phyloP scores from a whole-genome alignment of 768 basidiomycete species.

The Harrya chromipes region DNA sequence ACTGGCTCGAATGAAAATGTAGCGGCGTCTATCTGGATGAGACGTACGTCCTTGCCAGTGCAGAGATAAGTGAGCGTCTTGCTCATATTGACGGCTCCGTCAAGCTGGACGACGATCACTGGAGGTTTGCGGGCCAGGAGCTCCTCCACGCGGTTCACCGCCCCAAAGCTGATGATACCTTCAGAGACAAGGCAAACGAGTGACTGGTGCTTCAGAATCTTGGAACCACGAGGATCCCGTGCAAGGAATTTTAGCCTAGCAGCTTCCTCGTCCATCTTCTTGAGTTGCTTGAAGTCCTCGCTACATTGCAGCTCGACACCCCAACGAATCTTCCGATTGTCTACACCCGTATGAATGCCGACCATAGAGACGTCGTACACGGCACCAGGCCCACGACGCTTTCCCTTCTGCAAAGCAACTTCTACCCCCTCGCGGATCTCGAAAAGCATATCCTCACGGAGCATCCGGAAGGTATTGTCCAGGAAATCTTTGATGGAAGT shows the following conservation, averaged over 20 bases:
- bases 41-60: constrained; percentile 30
- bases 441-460: constrained; percentile 61
- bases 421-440: constrained; percentile 55
- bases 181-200: constrained; percentile 47
- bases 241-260: constrained; percentile 35
- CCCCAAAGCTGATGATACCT: constrained; percentile 51
- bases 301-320: constrained; percentile 38
- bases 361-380: constrained; percentile 35
- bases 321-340: constrained; percentile 34
- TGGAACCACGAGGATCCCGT: constrained; percentile 28
- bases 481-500: constrained; percentile 43
- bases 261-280: constrained; percentile 18
- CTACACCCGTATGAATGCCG: constrained; percentile 34
- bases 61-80: constrained; percentile 40
- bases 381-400: constrained; percentile 31
- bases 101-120: constrained; percentile 51
- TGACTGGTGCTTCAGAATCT: constrained; percentile 52
- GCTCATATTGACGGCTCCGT: constrained; percentile 37
- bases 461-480: constrained; percentile 63
- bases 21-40: constrained; percentile 57
- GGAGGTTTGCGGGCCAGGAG: constrained; percentile 47
- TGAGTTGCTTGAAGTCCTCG: constrained; percentile 35
- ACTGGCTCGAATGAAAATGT: constrained; percentile 62
- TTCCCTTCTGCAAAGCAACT: constrained; percentile 34
- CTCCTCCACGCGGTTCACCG: constrained; percentile 52